Evolutionary conservation across 2,329 filamentous ascomycete species (phyloP).

Genomic region (Colletotrichum godetiae): DNA sequence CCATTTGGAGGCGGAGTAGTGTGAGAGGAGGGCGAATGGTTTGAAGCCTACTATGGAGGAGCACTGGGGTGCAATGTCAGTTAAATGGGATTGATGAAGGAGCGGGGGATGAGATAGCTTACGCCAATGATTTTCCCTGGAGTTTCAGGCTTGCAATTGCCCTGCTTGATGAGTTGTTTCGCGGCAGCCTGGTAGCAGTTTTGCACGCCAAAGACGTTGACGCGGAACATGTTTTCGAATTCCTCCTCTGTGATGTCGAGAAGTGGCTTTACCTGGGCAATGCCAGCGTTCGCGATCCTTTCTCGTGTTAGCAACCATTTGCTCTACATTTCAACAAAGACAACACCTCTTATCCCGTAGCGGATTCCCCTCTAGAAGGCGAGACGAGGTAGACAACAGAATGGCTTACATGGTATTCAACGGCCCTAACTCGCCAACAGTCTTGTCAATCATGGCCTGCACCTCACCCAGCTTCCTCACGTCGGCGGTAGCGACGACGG

Average conservation of each 20-base stretch:
- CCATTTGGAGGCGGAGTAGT: slow-evolving; percentile 75
- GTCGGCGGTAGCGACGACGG: slow-evolving; percentile 68
- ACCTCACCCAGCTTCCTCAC: slow-evolving; percentile 69
- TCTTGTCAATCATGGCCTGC: slow-evolving; percentile 58
- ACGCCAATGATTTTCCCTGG: slow-evolving; percentile 57
- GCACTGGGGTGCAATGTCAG: background rate
- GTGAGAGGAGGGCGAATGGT: slow-evolving; percentile 66
- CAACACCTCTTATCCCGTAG: no score
- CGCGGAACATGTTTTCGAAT: slow-evolving; percentile 68
- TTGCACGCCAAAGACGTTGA: slow-evolving; percentile 74
- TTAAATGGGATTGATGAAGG: background rate
- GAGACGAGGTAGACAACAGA: background rate
- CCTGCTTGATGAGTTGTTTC: slow-evolving; percentile 69
- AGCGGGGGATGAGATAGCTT: no score
- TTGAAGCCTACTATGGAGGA: slow-evolving; percentile 70
- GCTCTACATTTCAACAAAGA: no score
- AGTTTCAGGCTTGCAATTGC: slow-evolving; percentile 55
- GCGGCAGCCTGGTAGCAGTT: slow-evolving; percentile 74
- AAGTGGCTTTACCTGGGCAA: slow-evolving; percentile 66
- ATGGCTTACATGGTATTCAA: slow-evolving; percentile 48
- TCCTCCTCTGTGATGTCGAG: slow-evolving; percentile 69
- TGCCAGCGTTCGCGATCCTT: slow-evolving; percentile 70
- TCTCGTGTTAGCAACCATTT: no score
- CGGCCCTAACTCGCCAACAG: slow-evolving; percentile 64
- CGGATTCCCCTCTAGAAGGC: no score